A percentile compares a stretch with the other conserved stretches of the same genome.
These are phyloP conservation scores for Croton setiger DNA, from an alignment of 441 rosid genomes.

Conservation along the genomic window DNA sequence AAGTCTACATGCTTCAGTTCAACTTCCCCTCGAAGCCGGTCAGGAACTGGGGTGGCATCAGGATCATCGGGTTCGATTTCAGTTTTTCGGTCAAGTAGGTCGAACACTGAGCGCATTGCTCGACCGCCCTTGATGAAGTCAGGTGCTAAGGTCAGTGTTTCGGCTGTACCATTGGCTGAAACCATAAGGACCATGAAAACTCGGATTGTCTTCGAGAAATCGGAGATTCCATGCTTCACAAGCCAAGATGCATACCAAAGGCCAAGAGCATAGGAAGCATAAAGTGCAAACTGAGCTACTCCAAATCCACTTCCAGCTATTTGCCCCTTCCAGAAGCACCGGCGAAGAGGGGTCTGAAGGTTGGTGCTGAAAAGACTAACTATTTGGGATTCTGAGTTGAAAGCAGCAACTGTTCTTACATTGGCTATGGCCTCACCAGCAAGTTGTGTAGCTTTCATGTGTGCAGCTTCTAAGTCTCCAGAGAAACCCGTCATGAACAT, in stretches of 20 bases:
- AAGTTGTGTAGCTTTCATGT: conserved; percentile 91
- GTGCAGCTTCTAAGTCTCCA: conserved; percentile 93
- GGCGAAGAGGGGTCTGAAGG: conserved; percentile 72
- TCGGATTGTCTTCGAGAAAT: conserved; percentile 93
- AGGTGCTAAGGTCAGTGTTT: conserved; percentile 94
- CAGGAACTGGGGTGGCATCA: conserved; percentile 86
- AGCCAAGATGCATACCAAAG: conserved; percentile 99
- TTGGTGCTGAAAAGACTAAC: conserved; percentile 75
- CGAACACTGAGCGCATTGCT: conserved; percentile 94
- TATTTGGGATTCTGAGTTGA: conserved; percentile 84
- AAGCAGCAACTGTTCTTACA: conserved; percentile 94
- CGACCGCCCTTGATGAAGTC: conserved; percentile 98
- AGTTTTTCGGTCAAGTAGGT: conserved; percentile 94
- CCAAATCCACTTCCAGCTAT: conserved; percentile 97
- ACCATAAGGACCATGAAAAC: conserved; percentile 99
- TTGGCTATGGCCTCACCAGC: conserved; percentile 99
- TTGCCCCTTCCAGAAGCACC: conserved; percentile 99
- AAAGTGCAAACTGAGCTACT: conserved; percentile 86
- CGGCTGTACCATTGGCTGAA: conserved; percentile 98
- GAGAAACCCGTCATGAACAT: conserved; percentile 99
- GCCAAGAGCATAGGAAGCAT: conserved; percentile 95
- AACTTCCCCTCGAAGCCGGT: conserved; percentile 83
- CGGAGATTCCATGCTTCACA: conserved; percentile 97
- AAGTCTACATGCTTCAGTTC: conserved; percentile 97
- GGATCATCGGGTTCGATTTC: conserved; percentile 95